A percentile compares a stretch with the other conserved stretches of the same genome.
Conservation (phyloP, 1,284 basidiomycete genomes). For the Apiotrichum laibachii region DNA sequence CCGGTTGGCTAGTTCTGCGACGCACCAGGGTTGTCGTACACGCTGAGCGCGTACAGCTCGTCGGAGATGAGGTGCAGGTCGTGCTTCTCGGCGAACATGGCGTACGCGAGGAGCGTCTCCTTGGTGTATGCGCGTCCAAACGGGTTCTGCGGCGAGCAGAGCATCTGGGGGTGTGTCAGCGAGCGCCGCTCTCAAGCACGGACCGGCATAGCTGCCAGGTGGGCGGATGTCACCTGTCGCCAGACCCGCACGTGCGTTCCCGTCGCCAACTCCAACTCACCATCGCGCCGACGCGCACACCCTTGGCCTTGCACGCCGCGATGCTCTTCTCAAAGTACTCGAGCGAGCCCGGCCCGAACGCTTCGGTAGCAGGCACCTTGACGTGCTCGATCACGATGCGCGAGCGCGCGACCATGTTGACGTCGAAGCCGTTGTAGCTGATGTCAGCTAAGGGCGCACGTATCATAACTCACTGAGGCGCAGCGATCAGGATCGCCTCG, state of each 20-base stretch:
- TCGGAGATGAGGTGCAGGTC: conserved; percentile 52
- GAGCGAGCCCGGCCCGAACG: conserved; percentile 3
- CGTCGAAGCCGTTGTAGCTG: conserved; percentile 41
- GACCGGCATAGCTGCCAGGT: too few species aligned
- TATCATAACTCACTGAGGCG: conserved; percentile 23
- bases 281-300: conserved; percentile 35
- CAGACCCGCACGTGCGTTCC: too few species aligned
- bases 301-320: conserved; percentile 25
- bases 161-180: conserved; percentile 28
- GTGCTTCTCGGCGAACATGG: conserved; percentile 50
- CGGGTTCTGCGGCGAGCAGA: conserved; percentile 54
- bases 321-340: conserved; percentile 25
- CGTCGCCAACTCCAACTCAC: conserved; percentile 21
- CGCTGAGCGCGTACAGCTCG: conserved; percentile 53
- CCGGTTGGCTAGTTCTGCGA: neutral
- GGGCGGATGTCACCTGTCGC: too few species aligned
- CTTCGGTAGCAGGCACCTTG: conserved; percentile 5
- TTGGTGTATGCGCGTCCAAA: conserved; percentile 46
- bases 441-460: neutral
- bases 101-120: conserved; percentile 50
- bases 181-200: too few species aligned
- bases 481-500: conserved; percentile 38
- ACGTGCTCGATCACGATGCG: conserved; percentile 12
- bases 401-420: conserved; percentile 20
- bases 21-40: conserved; percentile 43